These are phyloP conservation scores for Macrophomina tecta DNA, from an alignment of 2,329 filamentous ascomycete species.

Conservation along the genomic window DNA sequence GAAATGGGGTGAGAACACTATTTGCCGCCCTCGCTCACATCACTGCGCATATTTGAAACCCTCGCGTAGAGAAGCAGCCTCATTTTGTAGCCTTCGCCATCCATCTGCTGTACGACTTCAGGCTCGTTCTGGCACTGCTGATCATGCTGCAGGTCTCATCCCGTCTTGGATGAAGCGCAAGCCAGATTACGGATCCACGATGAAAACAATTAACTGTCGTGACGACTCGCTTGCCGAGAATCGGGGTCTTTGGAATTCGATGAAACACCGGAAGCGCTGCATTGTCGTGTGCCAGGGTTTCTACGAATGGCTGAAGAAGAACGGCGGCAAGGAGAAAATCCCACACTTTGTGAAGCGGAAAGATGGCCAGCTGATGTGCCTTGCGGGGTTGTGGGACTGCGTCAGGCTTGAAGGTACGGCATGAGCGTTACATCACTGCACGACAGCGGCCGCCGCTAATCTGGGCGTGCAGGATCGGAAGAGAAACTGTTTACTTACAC, in stretches of 20 bases:
- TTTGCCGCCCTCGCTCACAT: conserved; percentile 61
- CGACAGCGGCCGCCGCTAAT: conserved; percentile 33
- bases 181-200: conserved; percentile 75
- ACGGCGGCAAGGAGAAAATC: conserved; percentile 75
- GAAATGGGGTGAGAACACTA: conserved; percentile 73
- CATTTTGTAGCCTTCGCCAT: conserved; percentile 20
- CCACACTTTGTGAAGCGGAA: conserved; percentile 84
- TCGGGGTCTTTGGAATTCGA: conserved; percentile 86
- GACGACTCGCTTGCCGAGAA: conserved; percentile 81
- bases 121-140: neutral
- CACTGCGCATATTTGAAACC: conserved; percentile 73
- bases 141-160: conserved; percentile 64
- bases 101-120: neutral
- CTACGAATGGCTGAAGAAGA: conserved; percentile 92
- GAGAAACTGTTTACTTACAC: conserved; percentile 87
- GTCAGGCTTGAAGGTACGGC: conserved; percentile 75
- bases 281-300: conserved; percentile 90
- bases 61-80: neutral
- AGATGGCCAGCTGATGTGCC: conserved; percentile 83
- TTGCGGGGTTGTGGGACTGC: conserved; percentile 92
- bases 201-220: conserved; percentile 94
- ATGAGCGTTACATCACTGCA: conserved; percentile 27
- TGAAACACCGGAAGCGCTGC: conserved; percentile 90
- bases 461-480: conserved; percentile 56
- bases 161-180: conserved; percentile 91